Evolutionary conservation across 2,329 filamentous ascomycete genomes (phyloP), one percentile per base, ranked within the genome.

Genomic region (Cytospora paraplurivora): DNA sequence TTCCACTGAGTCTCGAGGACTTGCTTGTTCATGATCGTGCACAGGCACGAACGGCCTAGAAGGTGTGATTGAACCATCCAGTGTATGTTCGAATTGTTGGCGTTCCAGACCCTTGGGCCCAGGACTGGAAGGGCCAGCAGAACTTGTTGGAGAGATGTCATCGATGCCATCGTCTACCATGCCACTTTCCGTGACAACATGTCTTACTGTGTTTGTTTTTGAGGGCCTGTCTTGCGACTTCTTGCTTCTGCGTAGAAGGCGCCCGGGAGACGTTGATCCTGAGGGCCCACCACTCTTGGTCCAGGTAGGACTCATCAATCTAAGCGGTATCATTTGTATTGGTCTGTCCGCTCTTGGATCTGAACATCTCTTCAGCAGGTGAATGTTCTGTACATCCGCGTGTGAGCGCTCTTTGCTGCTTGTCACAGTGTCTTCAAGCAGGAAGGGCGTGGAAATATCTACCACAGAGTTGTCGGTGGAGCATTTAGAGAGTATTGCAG

Each of bases 281-380:
- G 41, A 32, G 10, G 8, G 12, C 10, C 50, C n/a, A 32, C 37
- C 32, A 4, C 21, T 56, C 1, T 50, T 57, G 4, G n/a, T 54
- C 62, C 62, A 64, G 10, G 60, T 44, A 33, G 62, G 57, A 33
- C 21, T 37, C 15, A 41, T 64, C 21, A 64, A 52, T 15, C 37
- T 58, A n/a, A 56, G 13, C 2, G 33, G 3, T 11, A 37, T 32
- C 7, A 49, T 52, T 12, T 37, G 7, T 1, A 32, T n/a, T 1
- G 13, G 21, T 21, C 37, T 49, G 0, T 21, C 19, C 19, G 33
- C 51, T 13, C 7, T 4, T 5, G n/a, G n/a, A 1, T 56, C 37
- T 12, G 19, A 47, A 12, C 32, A 13, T 0, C 21, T 19, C 15
- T 33, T 34, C 1, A 32, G 1, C 12, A 4, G n/a, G 6, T 41